Percentiles rank a stretch among this genome's conserved stretches.
Evolutionary conservation across 768 basidiomycete species (phyloP).

Genomic region (Macrocybe gigantea): DNA sequence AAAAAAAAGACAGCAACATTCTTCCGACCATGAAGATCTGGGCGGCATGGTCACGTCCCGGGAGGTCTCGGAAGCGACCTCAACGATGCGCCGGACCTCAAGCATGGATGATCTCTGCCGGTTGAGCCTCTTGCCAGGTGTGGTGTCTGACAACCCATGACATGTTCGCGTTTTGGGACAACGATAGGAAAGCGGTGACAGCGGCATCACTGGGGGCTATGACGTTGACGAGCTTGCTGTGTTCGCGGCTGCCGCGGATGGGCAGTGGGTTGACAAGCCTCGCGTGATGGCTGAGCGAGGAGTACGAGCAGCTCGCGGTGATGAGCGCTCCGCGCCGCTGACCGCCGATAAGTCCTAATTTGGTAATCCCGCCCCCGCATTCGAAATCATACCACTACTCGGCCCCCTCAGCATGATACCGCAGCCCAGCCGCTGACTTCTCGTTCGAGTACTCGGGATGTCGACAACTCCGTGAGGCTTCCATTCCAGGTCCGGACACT

Average conservation of each 20-base stretch:
- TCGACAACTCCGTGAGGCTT: too few relatives aligned
- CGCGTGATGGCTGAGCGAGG: slow-evolving; percentile 43
- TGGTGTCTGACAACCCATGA: slow-evolving; percentile 10
- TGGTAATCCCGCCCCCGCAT: too few relatives aligned
- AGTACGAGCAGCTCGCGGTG: slow-evolving; percentile 16
- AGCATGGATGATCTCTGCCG: too few relatives aligned
- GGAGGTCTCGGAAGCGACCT: not conserved
- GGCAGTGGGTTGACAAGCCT: slow-evolving; percentile 44
- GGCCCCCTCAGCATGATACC: too few relatives aligned
- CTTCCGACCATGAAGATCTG: slow-evolving; percentile 44
- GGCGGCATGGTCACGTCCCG: slow-evolving; percentile 29
- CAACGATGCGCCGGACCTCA: too few relatives aligned
- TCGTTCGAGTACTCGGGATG: too few relatives aligned
- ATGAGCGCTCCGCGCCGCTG: too few relatives aligned
- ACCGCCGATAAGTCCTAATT: too few relatives aligned
- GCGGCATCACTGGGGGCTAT: slow-evolving; percentile 10
- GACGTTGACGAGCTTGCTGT: slow-evolving; percentile 11
- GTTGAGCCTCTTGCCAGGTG: too few relatives aligned
- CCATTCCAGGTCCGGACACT: too few relatives aligned
- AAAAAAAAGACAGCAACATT: slow-evolving; percentile 34
- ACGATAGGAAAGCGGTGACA: slow-evolving; percentile 11
- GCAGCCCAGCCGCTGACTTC: too few relatives aligned
- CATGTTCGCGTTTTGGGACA: slow-evolving; percentile 16
- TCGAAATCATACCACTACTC: too few relatives aligned
- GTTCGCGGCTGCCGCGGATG: slow-evolving; percentile 16